These are phyloP conservation scores for Sclerospora graminicola DNA, from an alignment of 352 stramenopile species.

Conservation along the genomic window DNA sequence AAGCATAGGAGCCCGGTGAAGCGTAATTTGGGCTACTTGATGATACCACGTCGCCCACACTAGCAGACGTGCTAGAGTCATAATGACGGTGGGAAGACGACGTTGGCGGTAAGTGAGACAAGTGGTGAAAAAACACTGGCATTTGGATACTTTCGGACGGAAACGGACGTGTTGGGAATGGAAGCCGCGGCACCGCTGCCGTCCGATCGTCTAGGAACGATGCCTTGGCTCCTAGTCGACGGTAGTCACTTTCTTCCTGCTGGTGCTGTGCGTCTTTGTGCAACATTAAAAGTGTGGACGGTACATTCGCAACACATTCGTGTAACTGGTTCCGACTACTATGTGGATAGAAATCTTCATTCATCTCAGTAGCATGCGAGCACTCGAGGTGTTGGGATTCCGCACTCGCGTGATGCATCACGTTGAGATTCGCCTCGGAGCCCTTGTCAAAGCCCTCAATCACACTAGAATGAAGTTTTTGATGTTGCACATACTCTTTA, in stretches of 20 bases:
- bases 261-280: slow-evolving; percentile 16
- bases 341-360: slow-evolving; percentile 25
- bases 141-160: slow-evolving; percentile 33
- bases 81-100: slow-evolving; percentile 27
- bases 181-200: slow-evolving; percentile 19
- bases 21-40: slow-evolving; percentile 12
- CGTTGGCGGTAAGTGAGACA: slow-evolving; percentile 23
- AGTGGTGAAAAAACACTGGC: slow-evolving; percentile 19
- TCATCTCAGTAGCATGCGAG: not conserved
- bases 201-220: slow-evolving; percentile 27
- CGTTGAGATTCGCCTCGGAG: not conserved
- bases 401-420: not conserved
- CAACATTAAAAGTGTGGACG: slow-evolving; percentile 14
- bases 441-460: slow-evolving; percentile 13
- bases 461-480: slow-evolving; percentile 38
- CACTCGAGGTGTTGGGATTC: slow-evolving; percentile 10
- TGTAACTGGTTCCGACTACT: slow-evolving; percentile 16
- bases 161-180: slow-evolving; percentile 51
- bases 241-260: slow-evolving; percentile 24
- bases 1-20: slow-evolving; percentile 8
- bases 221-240: slow-evolving; percentile 13
- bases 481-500: slow-evolving; percentile 71
- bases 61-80: slow-evolving; percentile 9
- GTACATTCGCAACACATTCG: not conserved
- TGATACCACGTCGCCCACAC: slow-evolving; percentile 11